Conservation (phyloP, 176 grass and related monocot species). For the Oryza glaberrima region DNA sequence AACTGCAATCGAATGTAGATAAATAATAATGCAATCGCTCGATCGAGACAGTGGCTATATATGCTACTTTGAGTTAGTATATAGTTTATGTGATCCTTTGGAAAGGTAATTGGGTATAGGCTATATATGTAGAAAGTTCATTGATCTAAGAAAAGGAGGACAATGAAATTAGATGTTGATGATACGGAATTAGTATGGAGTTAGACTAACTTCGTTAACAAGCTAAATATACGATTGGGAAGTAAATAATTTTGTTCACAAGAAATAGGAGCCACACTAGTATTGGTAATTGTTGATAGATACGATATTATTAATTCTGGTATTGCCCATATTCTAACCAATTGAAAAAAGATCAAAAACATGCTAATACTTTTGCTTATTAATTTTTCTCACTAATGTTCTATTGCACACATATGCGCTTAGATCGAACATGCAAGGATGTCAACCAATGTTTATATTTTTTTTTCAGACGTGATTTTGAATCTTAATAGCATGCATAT, state of each 20-base stretch:
- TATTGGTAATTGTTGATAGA: neutral
- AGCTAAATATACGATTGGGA: neutral
- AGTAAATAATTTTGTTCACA: neutral
- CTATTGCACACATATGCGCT: neutral
- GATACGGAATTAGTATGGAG: neutral
- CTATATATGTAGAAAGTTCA: neutral
- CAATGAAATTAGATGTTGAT: neutral
- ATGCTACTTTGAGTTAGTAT: conserved; percentile 1
- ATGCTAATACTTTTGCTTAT: neutral
- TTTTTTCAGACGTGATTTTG: neutral
- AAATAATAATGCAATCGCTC: conserved; percentile 6
- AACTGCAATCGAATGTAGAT: neutral
- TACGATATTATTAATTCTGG: neutral
- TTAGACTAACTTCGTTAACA: neutral
- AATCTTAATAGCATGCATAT: neutral
- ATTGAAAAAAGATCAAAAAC: neutral
- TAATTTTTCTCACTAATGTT: neutral
- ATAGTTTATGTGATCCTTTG: conserved; percentile 3
- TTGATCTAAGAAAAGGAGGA: neutral
- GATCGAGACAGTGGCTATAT: neutral
- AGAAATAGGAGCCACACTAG: neutral
- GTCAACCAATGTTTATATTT: neutral
- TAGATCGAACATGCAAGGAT: neutral
- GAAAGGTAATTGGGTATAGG: neutral
- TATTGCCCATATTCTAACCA: neutral